phyloP scores from a whole-genome alignment of 176 grass and related monocot genomes.

The Dactylis glomerata region DNA sequence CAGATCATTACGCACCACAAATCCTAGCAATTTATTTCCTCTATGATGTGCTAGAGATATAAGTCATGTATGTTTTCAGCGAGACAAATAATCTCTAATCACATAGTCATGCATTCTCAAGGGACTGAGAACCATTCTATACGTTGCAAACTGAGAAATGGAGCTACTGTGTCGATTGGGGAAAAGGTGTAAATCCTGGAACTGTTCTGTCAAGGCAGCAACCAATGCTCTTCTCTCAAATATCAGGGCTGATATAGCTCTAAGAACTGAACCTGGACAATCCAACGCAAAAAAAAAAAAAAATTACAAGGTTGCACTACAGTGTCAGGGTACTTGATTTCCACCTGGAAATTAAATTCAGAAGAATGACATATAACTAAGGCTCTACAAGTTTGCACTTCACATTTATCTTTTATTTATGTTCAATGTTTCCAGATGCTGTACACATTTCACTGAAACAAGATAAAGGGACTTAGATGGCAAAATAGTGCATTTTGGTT shows the following conservation, averaged over 20 bases:
- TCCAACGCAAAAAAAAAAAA: neutral
- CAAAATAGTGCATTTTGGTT: neutral
- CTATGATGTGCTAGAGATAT: neutral
- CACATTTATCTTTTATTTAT: neutral
- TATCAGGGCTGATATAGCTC: neutral
- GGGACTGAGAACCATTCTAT: neutral
- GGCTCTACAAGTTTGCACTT: conserved; percentile 5
- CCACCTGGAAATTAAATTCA: neutral
- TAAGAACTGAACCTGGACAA: neutral
- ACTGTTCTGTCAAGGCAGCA: neutral
- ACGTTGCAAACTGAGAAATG: neutral
- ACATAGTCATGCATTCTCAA: conserved; percentile 1
- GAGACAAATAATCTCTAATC: neutral
- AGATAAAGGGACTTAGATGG: neutral
- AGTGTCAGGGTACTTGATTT: neutral
- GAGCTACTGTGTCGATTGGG: neutral
- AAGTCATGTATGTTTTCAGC: neutral
- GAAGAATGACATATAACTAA: neutral
- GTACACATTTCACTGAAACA: conserved; percentile 1
- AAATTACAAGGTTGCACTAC: neutral
- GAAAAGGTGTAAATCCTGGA: neutral
- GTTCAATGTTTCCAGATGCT: neutral
- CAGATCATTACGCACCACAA: neutral
- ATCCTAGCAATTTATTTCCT: neutral
- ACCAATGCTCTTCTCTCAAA: neutral